Evolutionary conservation across 106 monocot species (phyloP), one percentile per base, ranked within the genome.

Genomic region (Dendrobium catenatum): DNA sequence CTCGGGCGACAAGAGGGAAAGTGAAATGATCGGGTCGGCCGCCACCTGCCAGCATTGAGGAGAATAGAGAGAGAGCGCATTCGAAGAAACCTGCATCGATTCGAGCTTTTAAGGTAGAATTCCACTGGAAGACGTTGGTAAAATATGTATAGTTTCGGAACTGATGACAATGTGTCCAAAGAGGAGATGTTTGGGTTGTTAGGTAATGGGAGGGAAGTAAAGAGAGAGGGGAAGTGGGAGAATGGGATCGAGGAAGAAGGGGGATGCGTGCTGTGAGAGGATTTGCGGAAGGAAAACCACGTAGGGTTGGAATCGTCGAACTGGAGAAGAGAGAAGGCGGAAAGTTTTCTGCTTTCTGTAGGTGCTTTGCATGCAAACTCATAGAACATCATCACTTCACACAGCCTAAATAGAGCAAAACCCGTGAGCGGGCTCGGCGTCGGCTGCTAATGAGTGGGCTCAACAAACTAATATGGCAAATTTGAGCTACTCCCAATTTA

Each of bases 1-100:
- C 89, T 37, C 79, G 87, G 83, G 64, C 80, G 4, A 89, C 42
- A 3, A 89, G 87, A n/a, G 89, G 85, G 54, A 91, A 72, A 1
- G 88, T 91, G 85, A 49, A 85, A 20, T 70, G 75, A 72, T 91
- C 89, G 10, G 87, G 85, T 20, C 73, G 83, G 41, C 59, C 61
- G 16, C 80, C 74, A 3, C 78, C 37, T 0, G 15, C 31, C n/a
- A 81, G 66, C 86, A 89, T 85, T 2, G 78, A 76, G 31, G 77
- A 66, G 87, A 91, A 87, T 66, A 82, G 20, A 48, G 81, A 91
- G 72, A 91, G 80, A 37, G 83, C 81, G n/a, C 61, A 37, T 19
- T 61, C 44, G 20, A 72, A 84, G 37, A 17, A 54, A 20, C 83
- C 85, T 10, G 83, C 59, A 72, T 87, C 80, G 55, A 89, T n/a